Evolutionary conservation across 1,284 basidiomycete genomes (phyloP).

Genomic region (Boletus smithii): DNA sequence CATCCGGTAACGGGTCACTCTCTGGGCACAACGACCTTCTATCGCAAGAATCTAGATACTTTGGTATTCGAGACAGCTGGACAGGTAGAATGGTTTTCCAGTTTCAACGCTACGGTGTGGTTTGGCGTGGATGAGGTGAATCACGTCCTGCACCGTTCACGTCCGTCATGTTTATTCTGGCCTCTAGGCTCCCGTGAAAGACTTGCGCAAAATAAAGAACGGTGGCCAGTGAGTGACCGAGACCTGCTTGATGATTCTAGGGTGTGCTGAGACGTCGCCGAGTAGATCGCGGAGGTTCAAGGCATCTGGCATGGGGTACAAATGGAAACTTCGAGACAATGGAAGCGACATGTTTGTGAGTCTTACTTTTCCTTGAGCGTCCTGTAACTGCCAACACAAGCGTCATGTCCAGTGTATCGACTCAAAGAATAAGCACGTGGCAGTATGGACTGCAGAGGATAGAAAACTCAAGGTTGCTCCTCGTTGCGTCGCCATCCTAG

Average conservation of each 20-base stretch:
- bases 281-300: slow-evolving; percentile 55
- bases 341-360: slow-evolving; percentile 47
- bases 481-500: slow-evolving; percentile 43
- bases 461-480: slow-evolving; percentile 40
- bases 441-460: slow-evolving; percentile 44
- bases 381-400: neutral
- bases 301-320: slow-evolving; percentile 48
- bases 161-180: neutral
- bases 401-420: slow-evolving; percentile 46
- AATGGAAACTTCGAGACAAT: slow-evolving; percentile 54
- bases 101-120: slow-evolving; percentile 42
- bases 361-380: slow-evolving; percentile 5
- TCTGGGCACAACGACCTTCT: slow-evolving; percentile 46
- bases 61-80: slow-evolving; percentile 50
- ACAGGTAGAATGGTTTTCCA: slow-evolving; percentile 49
- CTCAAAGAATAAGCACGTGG: slow-evolving; percentile 46
- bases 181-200: slow-evolving; percentile 43
- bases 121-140: slow-evolving; percentile 51
- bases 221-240: slow-evolving; percentile 45
- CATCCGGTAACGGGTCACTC: slow-evolving; percentile 47
- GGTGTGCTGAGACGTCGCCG: slow-evolving; percentile 5
- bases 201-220: slow-evolving; percentile 51
- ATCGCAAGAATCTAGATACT: slow-evolving; percentile 46
- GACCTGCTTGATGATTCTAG: neutral
- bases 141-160: neutral